Percentiles rank a stretch among this genome's conserved stretches.
Conservation (phyloP, 805 yeast genomes). For the Suhomyces kilbournensis region DNA sequence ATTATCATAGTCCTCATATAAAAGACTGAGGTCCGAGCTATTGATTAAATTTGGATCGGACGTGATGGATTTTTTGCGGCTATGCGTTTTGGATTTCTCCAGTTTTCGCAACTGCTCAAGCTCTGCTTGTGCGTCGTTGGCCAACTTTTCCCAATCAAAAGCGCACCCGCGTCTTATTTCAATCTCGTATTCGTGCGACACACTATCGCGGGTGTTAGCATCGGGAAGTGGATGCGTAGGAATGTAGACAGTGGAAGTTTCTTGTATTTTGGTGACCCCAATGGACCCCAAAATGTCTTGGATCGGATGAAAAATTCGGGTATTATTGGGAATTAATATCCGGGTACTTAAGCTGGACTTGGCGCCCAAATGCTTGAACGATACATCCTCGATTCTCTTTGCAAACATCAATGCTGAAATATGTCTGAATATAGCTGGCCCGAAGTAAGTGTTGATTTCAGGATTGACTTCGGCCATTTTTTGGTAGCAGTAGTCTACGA, state of each 20-base stretch:
- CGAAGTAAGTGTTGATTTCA: neutral
- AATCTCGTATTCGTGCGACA: neutral
- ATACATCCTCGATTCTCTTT: constrained; percentile 1
- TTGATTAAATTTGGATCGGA: neutral
- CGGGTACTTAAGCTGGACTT: constrained; percentile 1
- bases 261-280: constrained; percentile 2
- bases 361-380: neutral
- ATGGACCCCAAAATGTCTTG: constrained; percentile 1
- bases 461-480: neutral
- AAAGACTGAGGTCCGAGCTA: neutral
- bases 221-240: constrained; percentile 3
- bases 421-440: constrained; percentile 2
- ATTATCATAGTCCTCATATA: constrained; percentile 3
- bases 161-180: constrained; percentile 5
- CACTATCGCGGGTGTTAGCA: neutral
- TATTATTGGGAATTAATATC: neutral
- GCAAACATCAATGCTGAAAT: constrained; percentile 2
- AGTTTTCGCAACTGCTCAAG: neutral
- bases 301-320: constrained; percentile 2
- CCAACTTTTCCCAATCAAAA: constrained; percentile 4
- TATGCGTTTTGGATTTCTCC: neutral
- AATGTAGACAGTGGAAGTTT: constrained; percentile 2
- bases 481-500: neutral
- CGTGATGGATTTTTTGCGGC: neutral
- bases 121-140: neutral